Evolutionary conservation across 2,329 filamentous ascomycete species (phyloP).

Genomic region (Pseudogymnoascus sp.): DNA sequence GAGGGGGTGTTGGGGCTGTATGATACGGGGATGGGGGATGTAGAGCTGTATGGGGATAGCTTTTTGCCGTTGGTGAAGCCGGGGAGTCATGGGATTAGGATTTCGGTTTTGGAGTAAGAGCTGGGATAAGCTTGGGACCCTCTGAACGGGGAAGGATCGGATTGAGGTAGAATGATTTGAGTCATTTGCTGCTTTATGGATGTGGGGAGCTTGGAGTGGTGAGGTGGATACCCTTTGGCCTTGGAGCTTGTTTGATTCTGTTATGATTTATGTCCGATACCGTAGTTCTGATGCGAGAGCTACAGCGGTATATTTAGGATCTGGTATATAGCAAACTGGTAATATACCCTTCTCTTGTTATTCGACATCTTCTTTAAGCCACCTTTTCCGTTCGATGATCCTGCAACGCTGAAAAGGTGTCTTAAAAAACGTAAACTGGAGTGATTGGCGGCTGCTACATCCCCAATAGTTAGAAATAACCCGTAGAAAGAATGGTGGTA

Average conservation of each 20-base stretch:
- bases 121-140: no score
- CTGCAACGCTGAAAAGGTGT: no score
- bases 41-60: conserved; percentile 18
- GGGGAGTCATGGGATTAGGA: conserved; percentile 6
- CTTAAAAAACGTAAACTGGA: no score
- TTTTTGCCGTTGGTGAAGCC: conserved; percentile 12
- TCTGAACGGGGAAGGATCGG: no score
- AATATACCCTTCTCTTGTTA: no score
- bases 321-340: neutral
- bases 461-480: no score
- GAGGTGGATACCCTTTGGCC: neutral
- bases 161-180: neutral
- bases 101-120: neutral
- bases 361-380: no score
- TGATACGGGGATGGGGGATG: conserved; percentile 23
- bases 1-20: conserved; percentile 21
- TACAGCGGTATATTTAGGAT: neutral
- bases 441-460: no score
- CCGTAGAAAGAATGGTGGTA: no score
- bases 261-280: neutral
- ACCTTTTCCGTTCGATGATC: no score
- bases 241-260: neutral
- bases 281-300: neutral
- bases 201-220: neutral
- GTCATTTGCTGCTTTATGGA: neutral